A percentile compares a stretch with the other conserved stretches of the same genome.
phyloP scores from a whole-genome alignment of 2,329 filamentous ascomycete species.

The Alternaria solani region DNA sequence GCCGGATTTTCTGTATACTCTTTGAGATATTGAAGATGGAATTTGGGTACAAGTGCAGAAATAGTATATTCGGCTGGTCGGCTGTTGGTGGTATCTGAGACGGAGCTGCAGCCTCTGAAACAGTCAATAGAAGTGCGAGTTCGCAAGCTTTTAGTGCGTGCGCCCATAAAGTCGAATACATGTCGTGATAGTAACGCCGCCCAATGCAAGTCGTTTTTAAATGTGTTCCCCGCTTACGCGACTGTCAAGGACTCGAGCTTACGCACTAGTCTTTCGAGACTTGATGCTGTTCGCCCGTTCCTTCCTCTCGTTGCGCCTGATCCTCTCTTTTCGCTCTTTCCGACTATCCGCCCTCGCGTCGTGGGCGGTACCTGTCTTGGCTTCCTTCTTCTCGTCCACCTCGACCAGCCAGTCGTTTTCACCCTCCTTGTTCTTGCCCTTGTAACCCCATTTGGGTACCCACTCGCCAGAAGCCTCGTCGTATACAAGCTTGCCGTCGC shows the following conservation, averaged over 20 bases:
- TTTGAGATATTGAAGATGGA: slow-evolving; percentile 48
- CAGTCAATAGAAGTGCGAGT: background rate
- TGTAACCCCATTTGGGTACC: slow-evolving; percentile 95
- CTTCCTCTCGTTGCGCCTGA: slow-evolving; percentile 55
- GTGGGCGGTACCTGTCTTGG: slow-evolving; percentile 70
- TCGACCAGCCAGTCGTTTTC: slow-evolving; percentile 91
- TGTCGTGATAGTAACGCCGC: slow-evolving; percentile 35
- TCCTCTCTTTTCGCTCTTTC: slow-evolving; percentile 64
- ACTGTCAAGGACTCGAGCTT: slow-evolving; percentile 22
- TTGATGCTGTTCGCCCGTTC: slow-evolving; percentile 67
- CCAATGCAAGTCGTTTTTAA: slow-evolving; percentile 37
- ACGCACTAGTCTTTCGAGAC: slow-evolving; percentile 63
- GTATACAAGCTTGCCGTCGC: slow-evolving; percentile 81
- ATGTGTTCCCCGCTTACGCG: slow-evolving; percentile 7
- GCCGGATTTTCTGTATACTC: slow-evolving; percentile 74
- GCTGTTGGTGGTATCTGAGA: slow-evolving; percentile 2
- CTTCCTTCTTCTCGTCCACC: slow-evolving; percentile 76
- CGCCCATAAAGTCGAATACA: slow-evolving; percentile 23
- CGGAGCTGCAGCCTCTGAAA: background rate
- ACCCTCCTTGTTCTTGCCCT: slow-evolving; percentile 84
- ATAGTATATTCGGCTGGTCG: background rate
- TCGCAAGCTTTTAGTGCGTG: slow-evolving; percentile 13
- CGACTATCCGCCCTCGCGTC: slow-evolving; percentile 64
- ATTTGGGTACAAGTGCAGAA: background rate
- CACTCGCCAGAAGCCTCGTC: slow-evolving; percentile 87